Base-by-base conservation (phyloP, 2,329 filamentous ascomycete species). In the Fusarium mangiferae region DNA sequence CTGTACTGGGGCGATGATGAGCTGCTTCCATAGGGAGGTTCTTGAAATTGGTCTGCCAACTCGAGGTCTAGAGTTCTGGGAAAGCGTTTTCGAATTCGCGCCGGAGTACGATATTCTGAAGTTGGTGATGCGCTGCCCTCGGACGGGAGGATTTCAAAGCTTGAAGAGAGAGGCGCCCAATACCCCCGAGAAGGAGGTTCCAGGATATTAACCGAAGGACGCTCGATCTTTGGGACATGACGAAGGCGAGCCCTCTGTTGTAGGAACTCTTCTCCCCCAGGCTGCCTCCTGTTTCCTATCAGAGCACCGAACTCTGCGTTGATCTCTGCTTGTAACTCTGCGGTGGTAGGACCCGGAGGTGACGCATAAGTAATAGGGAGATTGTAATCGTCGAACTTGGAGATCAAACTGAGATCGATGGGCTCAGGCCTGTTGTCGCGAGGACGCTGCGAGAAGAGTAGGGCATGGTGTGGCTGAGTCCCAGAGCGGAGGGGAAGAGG, bases 401-500 rank as follows among this genome's bases (percentile, higher is more conserved):
- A 30, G 24, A n/a, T 8, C 4, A 18, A 5, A 4, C 41, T 17
- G n/a, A 71, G 57, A 12, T 69, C 26, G 8, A 74, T 24, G 4
- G 36, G 15, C 18, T 41, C 3, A 9, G 72, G 72, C 6, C 52
- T 45, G 20, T 42, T 54, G 6, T 35, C 14, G 6, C 72, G 67
- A 30, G 22, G 48, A 6, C 51, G 41, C 15, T 74, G 46, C 3
- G 59, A 62, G 39, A 74, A 74, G 30, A 36, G 38, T 0, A 46
- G 36, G 4, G 63, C 39, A 13, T 6, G 44, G 14, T n/a, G 38
- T 20, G 9, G n/a, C 3, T 20, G n/a, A 22, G 24, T 14, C 8
- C 49, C 30, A n/a, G 24, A 35, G 2, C 72, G 55, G 7, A 74
- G 51, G 9, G 72, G 72, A 0, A 74, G 72, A 65, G 71, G 58